phyloP scores from a whole-genome alignment of 768 basidiomycete species.

The Lactarius quietus region DNA sequence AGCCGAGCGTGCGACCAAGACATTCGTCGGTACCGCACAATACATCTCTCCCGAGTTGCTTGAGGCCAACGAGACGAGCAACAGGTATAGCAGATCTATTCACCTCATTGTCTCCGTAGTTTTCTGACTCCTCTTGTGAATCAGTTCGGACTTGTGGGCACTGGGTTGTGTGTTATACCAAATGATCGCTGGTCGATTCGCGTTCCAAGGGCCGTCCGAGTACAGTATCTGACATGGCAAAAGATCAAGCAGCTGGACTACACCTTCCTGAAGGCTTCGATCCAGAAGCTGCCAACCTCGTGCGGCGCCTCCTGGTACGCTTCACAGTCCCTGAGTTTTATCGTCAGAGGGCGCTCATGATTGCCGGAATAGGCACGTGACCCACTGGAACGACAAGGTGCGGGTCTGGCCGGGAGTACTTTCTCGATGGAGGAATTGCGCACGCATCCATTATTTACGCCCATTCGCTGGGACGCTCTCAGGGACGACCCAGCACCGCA shows the following conservation, averaged over 20 bases:
- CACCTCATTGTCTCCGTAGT: not conserved
- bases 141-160: slow-evolving; percentile 92
- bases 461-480: slow-evolving; percentile 56
- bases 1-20: slow-evolving; percentile 52
- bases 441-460: slow-evolving; percentile 58
- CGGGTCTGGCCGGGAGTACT: slow-evolving; percentile 39
- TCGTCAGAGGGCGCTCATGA: not conserved
- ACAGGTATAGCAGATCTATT: slow-evolving; percentile 49
- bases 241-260: slow-evolving; percentile 90
- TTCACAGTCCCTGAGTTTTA: not conserved
- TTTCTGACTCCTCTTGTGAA: slow-evolving; percentile 11
- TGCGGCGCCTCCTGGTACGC: slow-evolving; percentile 71
- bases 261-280: slow-evolving; percentile 86
- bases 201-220: slow-evolving; percentile 88
- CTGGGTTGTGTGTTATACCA: slow-evolving; percentile 93
- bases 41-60: slow-evolving; percentile 88
- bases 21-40: slow-evolving; percentile 88
- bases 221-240: slow-evolving; percentile 94
- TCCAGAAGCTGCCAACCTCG: slow-evolving; percentile 71
- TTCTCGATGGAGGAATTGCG: slow-evolving; percentile 49
- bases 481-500: slow-evolving; percentile 63
- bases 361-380: slow-evolving; percentile 32
- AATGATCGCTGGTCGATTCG: slow-evolving; percentile 86
- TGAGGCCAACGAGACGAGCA: slow-evolving; percentile 66
- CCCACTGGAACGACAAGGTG: slow-evolving; percentile 58